These are phyloP conservation scores for Rutstroemia sp. DNA, from an alignment of 2,329 filamentous ascomycete genomes.

Conservation along the genomic window DNA sequence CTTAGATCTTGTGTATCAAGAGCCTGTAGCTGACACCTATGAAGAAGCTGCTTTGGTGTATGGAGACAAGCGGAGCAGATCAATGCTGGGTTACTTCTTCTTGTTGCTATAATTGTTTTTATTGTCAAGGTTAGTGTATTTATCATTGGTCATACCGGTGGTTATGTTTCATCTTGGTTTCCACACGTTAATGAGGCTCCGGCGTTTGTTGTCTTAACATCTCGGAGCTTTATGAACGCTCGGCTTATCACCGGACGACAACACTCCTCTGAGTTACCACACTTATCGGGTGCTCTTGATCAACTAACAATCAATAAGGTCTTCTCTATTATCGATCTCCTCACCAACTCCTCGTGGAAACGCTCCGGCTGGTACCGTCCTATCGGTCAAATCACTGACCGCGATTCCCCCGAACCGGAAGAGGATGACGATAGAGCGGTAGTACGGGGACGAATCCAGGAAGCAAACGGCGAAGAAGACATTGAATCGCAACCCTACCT, in stretches of 20 bases:
- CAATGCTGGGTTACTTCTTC: conserved; percentile 47
- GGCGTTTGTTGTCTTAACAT: no score
- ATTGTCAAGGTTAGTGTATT: conserved; percentile 45
- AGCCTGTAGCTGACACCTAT: background rate
- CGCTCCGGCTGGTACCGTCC: conserved; percentile 14
- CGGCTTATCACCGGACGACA: no score
- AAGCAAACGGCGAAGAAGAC: conserved; percentile 12
- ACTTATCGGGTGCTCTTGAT: background rate
- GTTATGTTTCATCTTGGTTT: no score
- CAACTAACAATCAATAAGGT: conserved; percentile 13
- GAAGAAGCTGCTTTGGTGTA: conserved; percentile 39
- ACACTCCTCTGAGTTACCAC: background rate
- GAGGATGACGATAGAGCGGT: conserved; percentile 18
- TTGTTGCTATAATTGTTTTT: conserved; percentile 44
- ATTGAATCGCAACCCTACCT: conserved; percentile 2
- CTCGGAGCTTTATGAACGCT: no score
- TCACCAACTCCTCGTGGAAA: conserved; percentile 22
- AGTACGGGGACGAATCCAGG: conserved; percentile 22
- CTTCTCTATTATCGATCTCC: conserved; percentile 20
- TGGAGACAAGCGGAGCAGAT: conserved; percentile 51
- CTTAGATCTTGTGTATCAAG: background rate
- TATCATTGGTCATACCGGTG: background rate
- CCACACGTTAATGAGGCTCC: no score
- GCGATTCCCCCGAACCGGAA: conserved; percentile 11
- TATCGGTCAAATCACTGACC: conserved; percentile 12